Base-by-base conservation (phyloP, 2,329 filamentous ascomycete species). In the Colletotrichum orbiculare region DNA sequence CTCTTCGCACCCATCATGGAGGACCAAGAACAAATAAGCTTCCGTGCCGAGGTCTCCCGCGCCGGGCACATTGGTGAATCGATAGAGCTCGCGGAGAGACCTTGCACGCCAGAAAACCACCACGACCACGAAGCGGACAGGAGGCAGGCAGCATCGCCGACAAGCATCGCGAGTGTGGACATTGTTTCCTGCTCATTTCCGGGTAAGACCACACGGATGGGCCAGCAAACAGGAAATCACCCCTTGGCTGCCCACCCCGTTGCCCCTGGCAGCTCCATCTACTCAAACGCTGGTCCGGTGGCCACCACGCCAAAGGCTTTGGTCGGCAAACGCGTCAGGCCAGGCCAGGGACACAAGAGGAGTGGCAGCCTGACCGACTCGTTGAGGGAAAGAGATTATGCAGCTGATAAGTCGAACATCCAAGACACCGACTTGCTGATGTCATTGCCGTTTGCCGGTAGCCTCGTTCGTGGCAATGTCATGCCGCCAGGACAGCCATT, bases 351-450 rank as follows among this genome's bases (percentile, higher is more conserved):
- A 3, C 94, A 97, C 77, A 94, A 93, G 76, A 89, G 94, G 25
- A 97, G 92, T 73, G 93, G 90, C 54, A 97, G 94, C 74, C 90
- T 96, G 71, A 92, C 91, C 0, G 93, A 97, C 77, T 95, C 94
- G 1, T 77, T 95, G 55, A 84, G 93, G 70, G 67, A 68, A 34
- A 67, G 58, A 42, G 92, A 96, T 77, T 89, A 80, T 78, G 87
- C 76, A 25, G 76, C 77, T 6, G 85, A 87, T 49, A 85, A 81
- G 64, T 47, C 58, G 13, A 73, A 82, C 4, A 81, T 82, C 67
- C 86, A 85, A 67, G 85, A 85, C 25, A 79, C 83, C 4, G 87
- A 89, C 63, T 78, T 89, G 13, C 77, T 89, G 12, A 83, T 90
- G 68, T 83, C 89, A 9, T 81, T 89, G 25, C 88, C 91, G 11